Base-by-base conservation (phyloP, 371 early-diverging fungal genomes). In the Circinella minor region DNA sequence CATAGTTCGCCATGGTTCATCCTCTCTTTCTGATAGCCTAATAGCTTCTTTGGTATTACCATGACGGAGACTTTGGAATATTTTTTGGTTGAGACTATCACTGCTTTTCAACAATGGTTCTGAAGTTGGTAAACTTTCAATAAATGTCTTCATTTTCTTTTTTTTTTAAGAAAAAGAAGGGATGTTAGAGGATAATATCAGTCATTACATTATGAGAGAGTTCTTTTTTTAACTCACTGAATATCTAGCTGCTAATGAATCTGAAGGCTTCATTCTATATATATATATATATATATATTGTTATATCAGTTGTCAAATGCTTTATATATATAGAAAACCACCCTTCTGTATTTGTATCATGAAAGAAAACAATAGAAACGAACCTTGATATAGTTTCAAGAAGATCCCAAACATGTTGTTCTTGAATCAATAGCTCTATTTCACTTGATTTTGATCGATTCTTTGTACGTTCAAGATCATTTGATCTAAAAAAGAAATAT, bases 1-100 rank as follows among this genome's bases (percentile, higher is more conserved):
- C 20, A 48, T 47, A 17, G 62, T 64, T 39, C 65, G 43, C 68
- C 68, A 72, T 47, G 63, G 55, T 1, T 63, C 18, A 3, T 64
- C 36, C 20, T 57, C 47, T 17, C 20, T 20, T 46, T 36, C 36
- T 10, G 48, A 65, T 15, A 65, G 36, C 9, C 6, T 43, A 17
- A 36, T n/a, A 9, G 65, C 65, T 39, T 59, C 43, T 3, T 65
- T 43, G 6, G 34, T 48, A 17, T 68, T 63, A 9, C 68, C 68
- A 18, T 27, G 11, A 8, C 66, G 62, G 39, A 70, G 11, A 17
- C 34, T 20, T 47, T 34, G 46, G 37, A 62, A 70, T 15, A 70
- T n/a, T 36, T 20, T 27, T 20, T 65, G 37, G 51, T 59, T 51
- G 10, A 55, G 39, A 15, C 10, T 59, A 27, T 70, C 70, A n/a